A percentile compares a stretch with the other conserved stretches of the same genome.
Conservation (phyloP, 1,284 basidiomycete species). For the Jaminaea rosea region DNA sequence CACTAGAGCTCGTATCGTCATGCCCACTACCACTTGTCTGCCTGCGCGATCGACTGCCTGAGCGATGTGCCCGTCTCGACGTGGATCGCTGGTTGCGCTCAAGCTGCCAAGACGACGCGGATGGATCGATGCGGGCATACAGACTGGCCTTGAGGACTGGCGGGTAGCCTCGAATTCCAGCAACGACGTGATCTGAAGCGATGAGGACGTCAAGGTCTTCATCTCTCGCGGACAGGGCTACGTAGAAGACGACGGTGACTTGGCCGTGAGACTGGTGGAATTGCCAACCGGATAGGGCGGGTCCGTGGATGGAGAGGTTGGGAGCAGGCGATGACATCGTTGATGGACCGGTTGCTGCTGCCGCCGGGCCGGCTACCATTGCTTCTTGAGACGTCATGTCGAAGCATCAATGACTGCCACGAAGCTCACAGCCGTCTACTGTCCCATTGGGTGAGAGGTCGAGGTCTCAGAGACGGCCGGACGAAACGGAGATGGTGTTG, state of each 20-base stretch:
- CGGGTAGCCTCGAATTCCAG: slow-evolving; percentile 17
- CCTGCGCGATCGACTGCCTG: no score
- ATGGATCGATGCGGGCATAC: slow-evolving; percentile 23
- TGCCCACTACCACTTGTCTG: no score
- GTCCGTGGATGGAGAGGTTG: background rate
- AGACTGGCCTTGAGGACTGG: slow-evolving; percentile 30
- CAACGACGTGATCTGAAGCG: slow-evolving; percentile 18
- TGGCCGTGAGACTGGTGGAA: slow-evolving; percentile 35
- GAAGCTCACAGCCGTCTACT: no score
- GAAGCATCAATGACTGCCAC: no score
- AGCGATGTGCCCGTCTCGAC: background rate
- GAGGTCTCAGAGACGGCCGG: no score
- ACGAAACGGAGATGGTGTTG: no score
- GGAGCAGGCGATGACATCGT: no score
- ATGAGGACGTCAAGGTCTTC: slow-evolving; percentile 24
- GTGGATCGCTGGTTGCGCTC: slow-evolving; percentile 6
- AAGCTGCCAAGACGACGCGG: slow-evolving; percentile 30
- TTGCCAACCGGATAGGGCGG: slow-evolving; percentile 24
- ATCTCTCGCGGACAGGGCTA: slow-evolving; percentile 15
- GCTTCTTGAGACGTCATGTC: no score
- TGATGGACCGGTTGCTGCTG: no score
- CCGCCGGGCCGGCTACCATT: no score
- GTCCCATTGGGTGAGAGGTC: no score
- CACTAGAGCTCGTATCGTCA: no score
- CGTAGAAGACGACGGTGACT: slow-evolving; percentile 35